Percentiles rank a stretch among this genome's conserved stretches.
Conservation (phyloP, 345 rosid genomes). For the Moricandia moricandioides region DNA sequence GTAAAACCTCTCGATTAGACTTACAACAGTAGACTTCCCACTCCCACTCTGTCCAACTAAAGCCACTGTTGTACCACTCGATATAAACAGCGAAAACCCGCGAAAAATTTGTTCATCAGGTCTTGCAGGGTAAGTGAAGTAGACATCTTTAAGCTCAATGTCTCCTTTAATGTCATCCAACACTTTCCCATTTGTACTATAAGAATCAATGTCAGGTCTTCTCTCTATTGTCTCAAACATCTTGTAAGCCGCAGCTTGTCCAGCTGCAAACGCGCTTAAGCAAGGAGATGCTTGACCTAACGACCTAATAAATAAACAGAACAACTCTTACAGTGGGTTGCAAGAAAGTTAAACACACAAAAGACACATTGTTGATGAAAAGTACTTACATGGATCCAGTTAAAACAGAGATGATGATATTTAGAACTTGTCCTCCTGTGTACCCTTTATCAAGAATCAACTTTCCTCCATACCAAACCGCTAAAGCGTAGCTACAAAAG, state of each 20-base stretch:
- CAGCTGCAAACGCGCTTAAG: slow-evolving; percentile 55
- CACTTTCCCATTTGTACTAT: slow-evolving; percentile 39
- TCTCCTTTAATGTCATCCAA: slow-evolving; percentile 47
- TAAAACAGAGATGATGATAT: slow-evolving; percentile 15
- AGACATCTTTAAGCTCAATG: slow-evolving; percentile 52
- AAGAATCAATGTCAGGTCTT: slow-evolving; percentile 54
- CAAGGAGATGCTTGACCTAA: slow-evolving; percentile 65
- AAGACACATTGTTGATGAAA: neutral
- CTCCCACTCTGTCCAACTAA: slow-evolving; percentile 74
- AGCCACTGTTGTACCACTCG: slow-evolving; percentile 57
- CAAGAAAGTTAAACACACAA: neutral
- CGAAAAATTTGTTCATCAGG: slow-evolving; percentile 55
- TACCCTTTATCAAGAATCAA: slow-evolving; percentile 10
- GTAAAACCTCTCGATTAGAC: slow-evolving; percentile 67
- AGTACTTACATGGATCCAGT: slow-evolving; percentile 14
- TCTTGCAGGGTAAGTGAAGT: slow-evolving; percentile 63
- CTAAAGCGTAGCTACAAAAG: slow-evolving; percentile 12
- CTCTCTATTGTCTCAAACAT: slow-evolving; percentile 61
- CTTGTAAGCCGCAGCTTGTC: slow-evolving; percentile 59
- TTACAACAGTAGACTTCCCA: slow-evolving; percentile 62
- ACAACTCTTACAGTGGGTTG: neutral
- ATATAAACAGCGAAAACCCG: slow-evolving; percentile 51
- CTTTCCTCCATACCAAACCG: slow-evolving; percentile 20
- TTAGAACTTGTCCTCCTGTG: slow-evolving; percentile 19
- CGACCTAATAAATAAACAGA: slow-evolving; percentile 44